These are phyloP conservation scores for Royoungia palumana DNA, from an alignment of 768 basidiomycete species.

Conservation along the genomic window DNA sequence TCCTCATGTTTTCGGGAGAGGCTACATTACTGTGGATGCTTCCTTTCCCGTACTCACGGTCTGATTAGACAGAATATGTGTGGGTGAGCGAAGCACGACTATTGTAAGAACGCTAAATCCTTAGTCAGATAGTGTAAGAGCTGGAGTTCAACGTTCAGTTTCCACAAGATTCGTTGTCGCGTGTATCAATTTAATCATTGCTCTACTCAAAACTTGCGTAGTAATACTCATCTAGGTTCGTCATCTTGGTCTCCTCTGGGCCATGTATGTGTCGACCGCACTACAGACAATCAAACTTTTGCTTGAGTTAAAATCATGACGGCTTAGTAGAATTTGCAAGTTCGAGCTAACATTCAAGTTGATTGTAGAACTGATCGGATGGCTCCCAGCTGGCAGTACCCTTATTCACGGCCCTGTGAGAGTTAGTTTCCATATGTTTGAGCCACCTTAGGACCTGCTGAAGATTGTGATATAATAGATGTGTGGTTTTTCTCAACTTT, in stretches of 20 bases:
- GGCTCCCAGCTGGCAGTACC: background rate
- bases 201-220: background rate
- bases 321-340: too few species aligned
- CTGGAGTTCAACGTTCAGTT: background rate
- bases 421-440: background rate
- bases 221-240: background rate
- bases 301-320: background rate
- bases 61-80: background rate
- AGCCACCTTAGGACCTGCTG: background rate
- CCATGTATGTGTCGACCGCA: background rate
- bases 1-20: conserved; percentile 3
- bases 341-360: too few species aligned
- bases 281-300: too few species aligned
- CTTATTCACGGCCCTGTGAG: background rate
- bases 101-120: too few species aligned
- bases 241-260: background rate
- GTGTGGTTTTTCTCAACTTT: background rate
- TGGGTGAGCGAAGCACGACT: background rate
- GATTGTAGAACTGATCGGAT: background rate
- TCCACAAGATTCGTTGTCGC: background rate
- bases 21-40: background rate
- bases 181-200: too few species aligned
- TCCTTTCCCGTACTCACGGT: background rate
- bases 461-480: background rate
- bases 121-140: background rate